Evolutionary conservation across 495 filamentous ascomycete species (phyloP), one percentile per base, ranked within the genome.

Genomic region (Aspergillus coremiiformis): DNA sequence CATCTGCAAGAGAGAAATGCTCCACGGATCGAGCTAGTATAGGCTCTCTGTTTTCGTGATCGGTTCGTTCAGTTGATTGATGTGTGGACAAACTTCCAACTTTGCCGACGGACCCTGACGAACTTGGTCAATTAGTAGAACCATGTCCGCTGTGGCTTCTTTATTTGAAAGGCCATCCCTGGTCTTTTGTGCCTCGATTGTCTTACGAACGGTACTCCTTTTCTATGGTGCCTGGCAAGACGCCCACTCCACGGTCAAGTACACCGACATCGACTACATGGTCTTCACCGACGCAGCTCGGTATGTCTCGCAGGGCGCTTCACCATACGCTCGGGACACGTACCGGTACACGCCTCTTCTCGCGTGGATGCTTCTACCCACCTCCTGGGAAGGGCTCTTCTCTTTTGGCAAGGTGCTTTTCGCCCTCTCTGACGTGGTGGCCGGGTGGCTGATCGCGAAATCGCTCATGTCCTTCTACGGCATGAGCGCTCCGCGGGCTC

Each of bases 221-320:
- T 55, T 92, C 53, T 96, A 96, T 66, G 93, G 94, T 32, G 78
- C 87, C 50, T 85, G 84, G 73, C 93, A 98, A 77, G 93, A 98
- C 66, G 83, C 87, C 52, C 77, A 88, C 70, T 93, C 90, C 9
- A 78, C 90, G 3, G 69, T 98, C 59, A 95, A 96, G 69, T 98
- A 96, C 77, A 98, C 94, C 47, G 93, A 98, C 69, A 95, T 98
- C 63, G 93, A 98, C 78, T 98, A 98, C 75, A 83, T 87, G 59
- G 93, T 98, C 54, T 98, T 98, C 76, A 97, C 94, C n/a, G 90
- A 96, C 65, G 93, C 93, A 9, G 80, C 94, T 7, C 87, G 86
- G 53, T 91, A 85, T 64, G 77, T 88, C 37, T 69, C 77, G 0
- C 72, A 66, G 22, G 75, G 86, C 2, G 65, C 59, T 3, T 87